A percentile compares a stretch with the other conserved stretches of the same genome.
Evolutionary conservation across 495 filamentous ascomycete species (phyloP).

Genomic region (Penicillium lividum): DNA sequence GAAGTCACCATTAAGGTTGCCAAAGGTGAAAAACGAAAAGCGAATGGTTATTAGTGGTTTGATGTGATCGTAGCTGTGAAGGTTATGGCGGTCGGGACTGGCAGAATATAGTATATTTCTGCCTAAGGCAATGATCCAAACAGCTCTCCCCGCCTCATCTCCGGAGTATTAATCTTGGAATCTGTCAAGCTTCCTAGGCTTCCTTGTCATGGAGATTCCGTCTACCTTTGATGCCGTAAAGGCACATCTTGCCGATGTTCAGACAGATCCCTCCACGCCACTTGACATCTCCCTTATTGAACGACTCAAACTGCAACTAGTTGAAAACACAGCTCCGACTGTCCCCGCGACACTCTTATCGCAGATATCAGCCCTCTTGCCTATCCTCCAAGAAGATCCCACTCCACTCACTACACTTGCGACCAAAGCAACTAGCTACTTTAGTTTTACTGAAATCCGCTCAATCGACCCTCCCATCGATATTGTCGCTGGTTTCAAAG

Average conservation of each 20-base stretch:
- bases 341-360: constrained; percentile 45
- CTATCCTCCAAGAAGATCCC: constrained; percentile 52
- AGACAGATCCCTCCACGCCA: constrained; percentile 36
- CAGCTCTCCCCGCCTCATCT: constrained; percentile 4
- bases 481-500: constrained; percentile 54
- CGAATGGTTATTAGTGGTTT: not conserved
- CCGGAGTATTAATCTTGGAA: not conserved
- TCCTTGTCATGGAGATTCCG: constrained; percentile 38
- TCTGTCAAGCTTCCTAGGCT: not conserved
- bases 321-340: constrained; percentile 34
- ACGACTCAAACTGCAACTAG: constrained; percentile 44
- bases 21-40: not conserved
- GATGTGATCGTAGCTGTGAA: constrained; percentile 13
- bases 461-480: constrained; percentile 48
- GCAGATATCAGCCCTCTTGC: constrained; percentile 48
- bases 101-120: not conserved
- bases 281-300: constrained; percentile 41
- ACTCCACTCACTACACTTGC: constrained; percentile 49
- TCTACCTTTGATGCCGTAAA: constrained; percentile 41
- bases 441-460: constrained; percentile 47
- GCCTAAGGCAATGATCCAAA: not conserved
- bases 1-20: not conserved
- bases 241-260: constrained; percentile 38
- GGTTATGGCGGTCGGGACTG: constrained; percentile 22
- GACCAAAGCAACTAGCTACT: constrained; percentile 36